phyloP scores from a whole-genome alignment of 495 filamentous ascomycete genomes.

The Bacidia gigantensis region DNA sequence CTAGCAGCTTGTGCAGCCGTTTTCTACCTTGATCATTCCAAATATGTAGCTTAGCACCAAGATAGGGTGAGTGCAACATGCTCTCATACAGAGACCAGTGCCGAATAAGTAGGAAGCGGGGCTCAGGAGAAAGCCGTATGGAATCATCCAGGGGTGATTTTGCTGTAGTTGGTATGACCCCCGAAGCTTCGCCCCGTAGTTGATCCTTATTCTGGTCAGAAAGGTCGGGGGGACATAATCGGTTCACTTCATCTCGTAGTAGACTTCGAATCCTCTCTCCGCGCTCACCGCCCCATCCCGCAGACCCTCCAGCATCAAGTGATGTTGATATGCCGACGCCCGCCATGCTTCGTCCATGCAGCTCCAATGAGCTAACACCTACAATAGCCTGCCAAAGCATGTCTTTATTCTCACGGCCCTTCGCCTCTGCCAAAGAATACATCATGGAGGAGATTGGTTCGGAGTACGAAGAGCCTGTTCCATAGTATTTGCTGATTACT shows the following conservation, averaged over 20 bases:
- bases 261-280: constrained; percentile 74
- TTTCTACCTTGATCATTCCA: constrained; percentile 87
- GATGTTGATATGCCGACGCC: constrained; percentile 61
- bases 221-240: constrained; percentile 74
- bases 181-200: constrained; percentile 43
- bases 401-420: constrained; percentile 93
- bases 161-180: constrained; percentile 77
- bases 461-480: constrained; percentile 75
- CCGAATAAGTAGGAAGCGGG: constrained; percentile 80
- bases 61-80: constrained; percentile 93
- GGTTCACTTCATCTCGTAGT: constrained; percentile 83
- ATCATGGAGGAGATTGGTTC: constrained; percentile 89
- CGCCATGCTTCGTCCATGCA: constrained; percentile 73
- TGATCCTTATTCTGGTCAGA: constrained; percentile 39
- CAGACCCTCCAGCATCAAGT: constrained; percentile 40
- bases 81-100: constrained; percentile 98
- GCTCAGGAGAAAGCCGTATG: constrained; percentile 87
- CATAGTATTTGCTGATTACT: constrained; percentile 66
- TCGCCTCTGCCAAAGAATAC: constrained; percentile 86
- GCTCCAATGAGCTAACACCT: constrained; percentile 78
- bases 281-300: constrained; percentile 70
- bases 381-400: constrained; percentile 89
- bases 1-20: constrained; percentile 85
- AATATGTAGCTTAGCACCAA: constrained; percentile 82
- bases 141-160: constrained; percentile 79